phyloP scores from a whole-genome alignment of 306 rosid genomes.

The Trichosanthes truncata region DNA sequence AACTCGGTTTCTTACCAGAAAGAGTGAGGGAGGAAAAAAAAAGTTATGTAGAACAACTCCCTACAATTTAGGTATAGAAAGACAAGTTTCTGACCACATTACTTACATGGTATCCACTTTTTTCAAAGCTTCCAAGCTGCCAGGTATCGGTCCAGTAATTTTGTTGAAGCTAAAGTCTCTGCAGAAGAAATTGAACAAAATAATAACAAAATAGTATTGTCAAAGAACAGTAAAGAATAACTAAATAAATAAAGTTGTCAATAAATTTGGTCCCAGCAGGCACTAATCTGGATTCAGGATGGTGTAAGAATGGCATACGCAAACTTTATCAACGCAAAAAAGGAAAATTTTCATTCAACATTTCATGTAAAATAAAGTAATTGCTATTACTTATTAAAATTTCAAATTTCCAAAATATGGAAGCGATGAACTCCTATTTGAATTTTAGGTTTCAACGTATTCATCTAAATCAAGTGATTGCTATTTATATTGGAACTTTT shows the following conservation, averaged over 20 bases:
- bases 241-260: not conserved
- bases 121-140: conserved; percentile 10
- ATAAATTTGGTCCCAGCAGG: not conserved
- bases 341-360: not conserved
- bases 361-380: not conserved
- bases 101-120: conserved; percentile 32
- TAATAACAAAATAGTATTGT: not conserved
- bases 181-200: conserved; percentile 7
- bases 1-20: too few relatives aligned
- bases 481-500: not conserved
- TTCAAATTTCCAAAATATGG: too few relatives aligned
- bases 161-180: conserved; percentile 82
- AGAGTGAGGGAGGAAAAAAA: too few relatives aligned
- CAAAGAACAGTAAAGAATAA: not conserved
- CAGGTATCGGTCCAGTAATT: conserved; percentile 47
- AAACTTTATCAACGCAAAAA: not conserved
- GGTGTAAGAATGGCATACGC: not conserved
- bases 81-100: not conserved
- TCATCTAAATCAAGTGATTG: too few relatives aligned
- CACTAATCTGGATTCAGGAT: not conserved
- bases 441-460: too few relatives aligned
- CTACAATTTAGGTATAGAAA: not conserved
- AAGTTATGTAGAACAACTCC: not conserved
- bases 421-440: too few relatives aligned
- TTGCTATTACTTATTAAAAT: too few relatives aligned